A percentile compares a stretch with the other conserved stretches of the same genome.
These are phyloP conservation scores for Hymenoscyphus repandus DNA, from an alignment of 2,329 filamentous ascomycete species.

Conservation along the genomic window DNA sequence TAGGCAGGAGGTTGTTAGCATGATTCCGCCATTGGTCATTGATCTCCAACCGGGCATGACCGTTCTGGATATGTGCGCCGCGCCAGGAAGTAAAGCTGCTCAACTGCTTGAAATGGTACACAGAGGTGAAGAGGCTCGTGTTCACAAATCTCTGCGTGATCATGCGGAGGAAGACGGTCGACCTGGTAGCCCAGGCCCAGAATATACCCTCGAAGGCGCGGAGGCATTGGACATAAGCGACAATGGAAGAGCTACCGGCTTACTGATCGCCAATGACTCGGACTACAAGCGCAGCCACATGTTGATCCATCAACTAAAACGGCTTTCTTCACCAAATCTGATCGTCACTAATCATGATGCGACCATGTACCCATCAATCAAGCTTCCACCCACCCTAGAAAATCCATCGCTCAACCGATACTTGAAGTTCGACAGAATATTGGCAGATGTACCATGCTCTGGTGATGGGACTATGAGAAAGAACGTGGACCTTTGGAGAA, in stretches of 20 bases:
- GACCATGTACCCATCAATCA: constrained; percentile 89
- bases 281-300: constrained; percentile 97
- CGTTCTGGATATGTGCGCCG: constrained; percentile 92
- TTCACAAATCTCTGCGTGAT: constrained; percentile 63
- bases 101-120: constrained; percentile 95
- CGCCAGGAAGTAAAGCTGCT: constrained; percentile 93
- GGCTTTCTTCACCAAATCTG: constrained; percentile 90
- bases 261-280: constrained; percentile 91
- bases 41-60: constrained; percentile 88
- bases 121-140: constrained; percentile 81
- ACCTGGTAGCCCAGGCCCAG: constrained; percentile 44
- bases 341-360: constrained; percentile 98
- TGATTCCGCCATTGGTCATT: constrained; percentile 94
- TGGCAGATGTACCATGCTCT: constrained; percentile 95
- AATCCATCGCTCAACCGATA: constrained; percentile 59
- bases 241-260: constrained; percentile 80
- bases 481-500: constrained; percentile 90
- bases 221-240: constrained; percentile 55
- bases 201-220: constrained; percentile 44
- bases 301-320: constrained; percentile 96
- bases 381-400: constrained; percentile 59
- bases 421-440: constrained; percentile 92
- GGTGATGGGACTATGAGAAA: constrained; percentile 92
- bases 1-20: constrained; percentile 95
- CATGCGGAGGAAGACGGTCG: constrained; percentile 57